Percentiles rank a stretch among this genome's conserved stretches.
Evolutionary conservation across 1,284 basidiomycete species (phyloP).

Genomic region (Ceratobasidium sp.): DNA sequence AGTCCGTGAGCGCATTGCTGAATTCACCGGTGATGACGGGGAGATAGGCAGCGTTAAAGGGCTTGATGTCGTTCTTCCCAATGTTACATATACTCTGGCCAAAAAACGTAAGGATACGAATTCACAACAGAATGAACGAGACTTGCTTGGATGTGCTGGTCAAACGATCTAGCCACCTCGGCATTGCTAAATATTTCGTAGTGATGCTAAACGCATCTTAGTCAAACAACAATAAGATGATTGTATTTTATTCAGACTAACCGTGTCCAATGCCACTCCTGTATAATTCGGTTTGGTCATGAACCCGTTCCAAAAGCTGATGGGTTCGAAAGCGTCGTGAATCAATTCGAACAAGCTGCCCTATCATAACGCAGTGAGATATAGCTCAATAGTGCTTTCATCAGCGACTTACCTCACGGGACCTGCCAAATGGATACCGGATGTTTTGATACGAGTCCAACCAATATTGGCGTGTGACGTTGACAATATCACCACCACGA

Average conservation of each 20-base stretch:
- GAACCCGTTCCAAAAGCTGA: slow-evolving; percentile 77
- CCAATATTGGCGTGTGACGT: slow-evolving; percentile 73
- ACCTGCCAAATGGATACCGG: slow-evolving; percentile 55
- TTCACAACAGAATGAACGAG: too few relatives aligned
- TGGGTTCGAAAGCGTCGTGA: slow-evolving; percentile 85
- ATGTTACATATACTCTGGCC: slow-evolving; percentile 64
- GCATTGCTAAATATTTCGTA: slow-evolving; percentile 79
- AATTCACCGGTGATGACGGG: slow-evolving; percentile 87
- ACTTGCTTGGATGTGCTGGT: slow-evolving; percentile 65
- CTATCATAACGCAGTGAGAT: slow-evolving; percentile 43
- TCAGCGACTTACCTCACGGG: neutral
- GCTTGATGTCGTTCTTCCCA: slow-evolving; percentile 46
- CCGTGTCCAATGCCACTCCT: slow-evolving; percentile 60
- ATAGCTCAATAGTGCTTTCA: too few relatives aligned
- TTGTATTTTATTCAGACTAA: slow-evolving; percentile 26
- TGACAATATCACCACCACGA: slow-evolving; percentile 61
- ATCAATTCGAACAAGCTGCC: slow-evolving; percentile 75
- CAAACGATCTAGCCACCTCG: slow-evolving; percentile 59
- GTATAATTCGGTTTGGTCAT: slow-evolving; percentile 58
- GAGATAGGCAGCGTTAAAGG: slow-evolving; percentile 56
- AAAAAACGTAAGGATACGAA: too few relatives aligned
- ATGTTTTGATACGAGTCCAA: slow-evolving; percentile 76
- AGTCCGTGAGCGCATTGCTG: slow-evolving; percentile 84
- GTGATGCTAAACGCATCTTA: slow-evolving; percentile 61
- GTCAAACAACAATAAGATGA: slow-evolving; percentile 44